phyloP scores from a whole-genome alignment of 179 eudicot genomes.

The Silene vulgaris region DNA sequence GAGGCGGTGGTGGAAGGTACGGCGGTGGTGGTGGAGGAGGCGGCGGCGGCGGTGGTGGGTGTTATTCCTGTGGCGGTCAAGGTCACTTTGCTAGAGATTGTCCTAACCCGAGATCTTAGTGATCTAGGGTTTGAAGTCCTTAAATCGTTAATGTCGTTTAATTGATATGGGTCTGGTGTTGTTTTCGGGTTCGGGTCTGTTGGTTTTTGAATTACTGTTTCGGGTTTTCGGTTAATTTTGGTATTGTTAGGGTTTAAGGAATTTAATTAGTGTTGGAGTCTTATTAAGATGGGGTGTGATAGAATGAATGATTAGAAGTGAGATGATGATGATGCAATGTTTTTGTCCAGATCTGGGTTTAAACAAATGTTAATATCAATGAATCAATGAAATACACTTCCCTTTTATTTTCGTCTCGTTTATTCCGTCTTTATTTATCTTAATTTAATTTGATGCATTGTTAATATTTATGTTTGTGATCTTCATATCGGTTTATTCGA shows the following conservation, averaged over 20 bases:
- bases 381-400: conserved; percentile 8
- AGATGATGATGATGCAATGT: conserved; percentile 6
- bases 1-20: conserved; percentile 2
- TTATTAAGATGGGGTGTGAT: not conserved
- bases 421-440: not conserved
- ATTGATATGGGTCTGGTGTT: not conserved
- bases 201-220: not conserved
- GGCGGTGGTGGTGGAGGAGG: not conserved
- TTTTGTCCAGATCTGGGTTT: conserved; percentile 12
- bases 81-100: conserved; percentile 18
- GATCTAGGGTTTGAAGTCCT: not conserved
- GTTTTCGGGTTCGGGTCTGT: not conserved
- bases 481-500: no score
- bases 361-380: conserved; percentile 6
- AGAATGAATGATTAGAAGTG: not conserved
- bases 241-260: not conserved
- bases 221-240: not conserved
- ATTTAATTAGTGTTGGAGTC: not conserved
- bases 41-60: conserved; percentile 5
- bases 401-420: not conserved
- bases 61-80: conserved; percentile 11
- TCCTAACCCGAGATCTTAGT: not conserved
- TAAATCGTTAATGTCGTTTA: not conserved
- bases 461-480: no score
- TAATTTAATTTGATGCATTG: not conserved